A percentile compares a stretch with the other conserved stretches of the same genome.
Conservation (phyloP, 176 grass and related monocot species). For the Hordeum marinum region DNA sequence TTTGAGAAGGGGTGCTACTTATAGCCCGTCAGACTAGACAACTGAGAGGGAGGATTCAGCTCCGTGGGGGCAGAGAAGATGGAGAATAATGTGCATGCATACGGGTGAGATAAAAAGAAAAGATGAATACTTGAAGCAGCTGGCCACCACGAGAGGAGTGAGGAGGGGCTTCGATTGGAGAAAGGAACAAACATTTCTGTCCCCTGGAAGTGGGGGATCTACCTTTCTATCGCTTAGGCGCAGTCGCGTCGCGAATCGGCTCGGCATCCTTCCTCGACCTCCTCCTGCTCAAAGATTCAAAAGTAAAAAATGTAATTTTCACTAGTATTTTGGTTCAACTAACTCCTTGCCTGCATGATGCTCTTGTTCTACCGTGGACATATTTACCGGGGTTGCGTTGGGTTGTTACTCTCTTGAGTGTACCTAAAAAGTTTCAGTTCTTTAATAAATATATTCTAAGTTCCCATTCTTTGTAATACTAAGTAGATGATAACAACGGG, state of each 20-base stretch:
- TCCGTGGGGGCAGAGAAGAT: neutral
- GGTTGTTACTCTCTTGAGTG: too few relatives aligned
- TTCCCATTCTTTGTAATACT: neutral
- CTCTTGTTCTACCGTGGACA: neutral
- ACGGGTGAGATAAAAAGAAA: neutral
- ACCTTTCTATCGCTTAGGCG: constrained; percentile 36
- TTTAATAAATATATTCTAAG: neutral
- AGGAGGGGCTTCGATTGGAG: neutral
- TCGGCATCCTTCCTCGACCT: constrained; percentile 20
- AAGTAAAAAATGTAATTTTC: neutral
- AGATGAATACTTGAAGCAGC: neutral
- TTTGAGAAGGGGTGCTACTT: constrained; percentile 22
- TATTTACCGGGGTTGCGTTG: neutral
- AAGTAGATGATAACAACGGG: neutral
- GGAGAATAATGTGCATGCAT: neutral
- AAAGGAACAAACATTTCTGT: constrained; percentile 36
- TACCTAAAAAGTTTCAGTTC: neutral
- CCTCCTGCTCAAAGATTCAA: constrained; percentile 16
- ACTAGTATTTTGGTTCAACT: neutral
- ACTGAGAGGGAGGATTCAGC: neutral
- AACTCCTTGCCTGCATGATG: neutral
- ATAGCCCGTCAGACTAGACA: neutral
- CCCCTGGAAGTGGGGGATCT: constrained; percentile 38
- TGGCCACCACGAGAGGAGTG: neutral
- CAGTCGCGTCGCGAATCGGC: constrained; percentile 19